Base-by-base conservation (phyloP, 805 yeast species). In the Schwanniomyces yamadae region DNA sequence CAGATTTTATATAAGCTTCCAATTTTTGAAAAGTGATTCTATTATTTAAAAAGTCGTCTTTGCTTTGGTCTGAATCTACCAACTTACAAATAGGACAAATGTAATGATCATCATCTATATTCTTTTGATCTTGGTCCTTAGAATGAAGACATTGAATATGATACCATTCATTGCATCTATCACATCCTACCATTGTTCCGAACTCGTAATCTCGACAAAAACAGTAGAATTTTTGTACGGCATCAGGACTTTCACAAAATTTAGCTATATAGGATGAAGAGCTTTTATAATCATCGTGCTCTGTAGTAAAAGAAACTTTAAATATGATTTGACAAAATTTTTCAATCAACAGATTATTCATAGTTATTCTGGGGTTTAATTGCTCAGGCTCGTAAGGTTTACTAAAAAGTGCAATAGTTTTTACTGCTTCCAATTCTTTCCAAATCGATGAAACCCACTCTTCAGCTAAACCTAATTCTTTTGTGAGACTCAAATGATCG, bases 101-200 rank as follows among this genome's bases (percentile, higher is more conserved):
- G 31, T 55, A 63, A 20, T 35, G 44, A 2, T 56, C 65, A 16
- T 48, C 53, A 22, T 52, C 55, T 6, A 40, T 13, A 7, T 25
- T 16, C 13, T 28, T 27, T 9, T 30, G 37, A 16, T n/a, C 40
- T 16, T 29, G 19, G 12, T 47, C 54, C n/a, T n/a, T n/a, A n/a
- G n/a, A n/a, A 10, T 70, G 71, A 28, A 82, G 63, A 55, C 90
- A 83, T 11, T 57, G 58, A 30, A 73, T 70, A 51, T 83, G 90
- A 49, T 76, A 83, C 89, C 89, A 82, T 48, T 82, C 87, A 35
- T 72, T 66, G 54, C 91, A 84, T 12, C 55, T 58, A 43, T 82
- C 89, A 59, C 90, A 83, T 40, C 77, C 83, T 29, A 81, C 75
- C 85, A 82, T 82, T 0, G 75, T 70, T 5, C 55, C 84, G 73